Conservation (phyloP, 2,329 filamentous ascomycete species). For the Sporothrix luriei region DNA sequence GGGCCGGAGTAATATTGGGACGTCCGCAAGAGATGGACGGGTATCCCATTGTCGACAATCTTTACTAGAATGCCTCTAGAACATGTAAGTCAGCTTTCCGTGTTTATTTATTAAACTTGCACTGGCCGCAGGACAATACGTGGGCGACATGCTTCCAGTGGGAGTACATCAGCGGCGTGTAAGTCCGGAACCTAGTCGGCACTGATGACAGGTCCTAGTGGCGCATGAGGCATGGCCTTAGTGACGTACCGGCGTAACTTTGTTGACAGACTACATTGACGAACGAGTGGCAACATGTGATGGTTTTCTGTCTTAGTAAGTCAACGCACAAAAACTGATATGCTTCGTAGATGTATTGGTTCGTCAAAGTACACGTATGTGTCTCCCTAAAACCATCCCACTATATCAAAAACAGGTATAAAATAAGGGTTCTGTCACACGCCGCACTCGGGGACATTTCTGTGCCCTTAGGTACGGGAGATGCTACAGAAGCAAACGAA, state of each 20-base stretch:
- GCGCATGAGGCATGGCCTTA: neutral
- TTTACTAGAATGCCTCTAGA: too few relatives aligned
- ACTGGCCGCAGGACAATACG: too few relatives aligned
- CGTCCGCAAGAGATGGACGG: too few relatives aligned
- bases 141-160: too few relatives aligned
- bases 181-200: neutral
- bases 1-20: too few relatives aligned
- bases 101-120: too few relatives aligned
- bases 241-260: too few relatives aligned
- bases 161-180: neutral
- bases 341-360: neutral
- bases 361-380: neutral
- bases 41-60: too few relatives aligned
- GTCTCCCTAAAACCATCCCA: neutral
- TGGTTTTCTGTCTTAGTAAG: neutral
- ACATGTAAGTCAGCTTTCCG: too few relatives aligned
- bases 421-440: neutral
- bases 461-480: neutral
- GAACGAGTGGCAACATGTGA: neutral
- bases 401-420: slow-evolving; percentile 3
- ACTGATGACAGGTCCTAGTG: neutral
- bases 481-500: neutral
- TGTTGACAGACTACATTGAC: too few relatives aligned
- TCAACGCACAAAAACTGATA: neutral
- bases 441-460: neutral